A percentile compares a stretch with the other conserved stretches of the same genome.
These are phyloP conservation scores for Kodamaea sp. DNA, from an alignment of 1,139 yeast genomes.

Conservation along the genomic window DNA sequence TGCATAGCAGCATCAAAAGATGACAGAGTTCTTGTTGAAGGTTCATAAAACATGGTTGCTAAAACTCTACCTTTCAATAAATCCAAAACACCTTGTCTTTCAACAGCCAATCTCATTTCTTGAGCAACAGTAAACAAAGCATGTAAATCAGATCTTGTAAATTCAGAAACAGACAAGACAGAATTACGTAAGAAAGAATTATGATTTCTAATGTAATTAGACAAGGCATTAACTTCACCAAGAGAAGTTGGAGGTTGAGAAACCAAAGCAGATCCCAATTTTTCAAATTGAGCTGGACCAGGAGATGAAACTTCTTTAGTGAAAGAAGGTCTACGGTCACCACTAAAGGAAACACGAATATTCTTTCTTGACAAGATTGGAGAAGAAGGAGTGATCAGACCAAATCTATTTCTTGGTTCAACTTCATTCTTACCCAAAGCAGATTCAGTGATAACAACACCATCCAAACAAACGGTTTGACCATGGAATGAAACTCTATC, in stretches of 20 bases:
- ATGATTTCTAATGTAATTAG: slow-evolving; percentile 69
- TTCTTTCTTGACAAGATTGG: slow-evolving; percentile 41
- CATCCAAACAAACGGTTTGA: slow-evolving; percentile 82
- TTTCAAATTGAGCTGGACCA: slow-evolving; percentile 47
- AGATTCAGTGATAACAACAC: slow-evolving; percentile 55
- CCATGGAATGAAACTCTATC: slow-evolving; percentile 82
- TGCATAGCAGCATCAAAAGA: slow-evolving; percentile 99
- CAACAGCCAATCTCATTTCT: slow-evolving; percentile 96
- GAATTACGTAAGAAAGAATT: slow-evolving; percentile 89
- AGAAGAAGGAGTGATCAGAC: slow-evolving; percentile 46
- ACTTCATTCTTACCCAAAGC: slow-evolving; percentile 61
- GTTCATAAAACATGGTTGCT: slow-evolving; percentile 96
- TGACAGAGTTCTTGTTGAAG: slow-evolving; percentile 94
- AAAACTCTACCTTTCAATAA: slow-evolving; percentile 84
- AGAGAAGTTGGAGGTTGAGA: slow-evolving; percentile 64
- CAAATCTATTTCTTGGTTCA: slow-evolving; percentile 38
- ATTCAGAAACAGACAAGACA: slow-evolving; percentile 82
- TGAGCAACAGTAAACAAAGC: slow-evolving; percentile 93
- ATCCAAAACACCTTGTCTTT: slow-evolving; percentile 92
- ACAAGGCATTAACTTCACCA: slow-evolving; percentile 74
- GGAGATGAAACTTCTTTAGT: slow-evolving; percentile 29
- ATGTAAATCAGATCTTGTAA: slow-evolving; percentile 84
- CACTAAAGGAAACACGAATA: slow-evolving; percentile 49
- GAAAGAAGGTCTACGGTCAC: slow-evolving; percentile 44
- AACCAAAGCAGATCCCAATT: slow-evolving; percentile 66